Evolutionary conservation across 2,329 filamentous ascomycete species (phyloP), one percentile per base, ranked within the genome.

Genomic region (Cercospora berteroae): DNA sequence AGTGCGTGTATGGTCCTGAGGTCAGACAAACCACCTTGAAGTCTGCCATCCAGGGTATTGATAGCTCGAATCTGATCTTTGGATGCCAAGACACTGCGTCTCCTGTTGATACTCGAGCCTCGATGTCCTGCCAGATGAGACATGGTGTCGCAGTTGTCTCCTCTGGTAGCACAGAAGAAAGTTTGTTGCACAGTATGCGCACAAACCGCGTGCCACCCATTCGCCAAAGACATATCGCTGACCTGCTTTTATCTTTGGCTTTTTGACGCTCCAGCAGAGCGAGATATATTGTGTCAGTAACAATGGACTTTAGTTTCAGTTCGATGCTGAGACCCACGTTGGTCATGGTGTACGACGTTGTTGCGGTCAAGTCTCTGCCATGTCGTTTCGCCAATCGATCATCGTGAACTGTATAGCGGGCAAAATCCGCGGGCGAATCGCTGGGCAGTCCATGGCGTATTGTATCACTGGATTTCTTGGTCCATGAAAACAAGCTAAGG

Each of bases 401-500:
- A 5, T 27, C 48, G 48, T 25, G 48, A 25, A 52, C 23, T 10
- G 48, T 25, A 16, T 52, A 52, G 20, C 48, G 48, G 5, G 48
- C 48, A 6, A 52, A 52, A 52, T 52, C 48, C 12, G 18, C 48
- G 10, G 48, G 48, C 7, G 48, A 52, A 23, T 52, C 48, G 16
- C 48, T 52, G 12, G 27, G 48, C 27, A 52, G 48, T 13, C 48
- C 48, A 27, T 52, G 48, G 10, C 48, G 48, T 6, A 52, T 52
- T 52, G 48, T 52, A 23, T 52, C 23, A 12, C 48, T 52, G 48
- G 48, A 52, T 2, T 52, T 52, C 23, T 52, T 52, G 29, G 33
- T 48, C 63, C 63, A 65, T 12, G 63, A 55, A 20, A 57, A 62
- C 13, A 63, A 27, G 2, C 57, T 52, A 18, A 63, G 48, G 50